A percentile compares a stretch with the other conserved stretches of the same genome.
phyloP scores from a whole-genome alignment of 768 basidiomycete genomes.

The Glaciozyma martinii region DNA sequence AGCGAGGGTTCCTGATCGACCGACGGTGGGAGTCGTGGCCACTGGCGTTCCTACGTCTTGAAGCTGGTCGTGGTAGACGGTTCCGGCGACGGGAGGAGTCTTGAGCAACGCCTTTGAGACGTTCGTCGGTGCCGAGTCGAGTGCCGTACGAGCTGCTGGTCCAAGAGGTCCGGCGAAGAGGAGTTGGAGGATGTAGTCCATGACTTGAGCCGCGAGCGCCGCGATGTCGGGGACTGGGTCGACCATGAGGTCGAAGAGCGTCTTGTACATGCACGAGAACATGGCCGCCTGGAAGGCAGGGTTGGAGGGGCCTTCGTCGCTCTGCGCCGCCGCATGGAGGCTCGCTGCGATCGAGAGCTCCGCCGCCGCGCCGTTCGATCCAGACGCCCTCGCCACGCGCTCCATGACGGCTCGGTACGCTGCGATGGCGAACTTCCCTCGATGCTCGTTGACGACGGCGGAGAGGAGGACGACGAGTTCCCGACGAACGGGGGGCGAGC shows the following conservation, averaged over 20 bases:
- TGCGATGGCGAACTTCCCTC: constrained; percentile 89
- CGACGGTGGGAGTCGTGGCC: neutral
- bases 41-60: neutral
- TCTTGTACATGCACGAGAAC: constrained; percentile 66
- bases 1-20: neutral
- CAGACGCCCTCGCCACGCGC: constrained; percentile 42
- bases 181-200: constrained; percentile 85
- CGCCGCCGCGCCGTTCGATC: neutral
- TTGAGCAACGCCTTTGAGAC: constrained; percentile 23
- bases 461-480: constrained; percentile 85
- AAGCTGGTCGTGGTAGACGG: constrained; percentile 9
- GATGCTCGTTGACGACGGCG: constrained; percentile 89
- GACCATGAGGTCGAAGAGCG: constrained; percentile 77
- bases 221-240: constrained; percentile 92
- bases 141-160: constrained; percentile 21
- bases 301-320: constrained; percentile 26
- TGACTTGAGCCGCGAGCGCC: constrained; percentile 75
- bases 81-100: constrained; percentile 9
- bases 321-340: constrained; percentile 25
- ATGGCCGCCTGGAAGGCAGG: constrained; percentile 46
- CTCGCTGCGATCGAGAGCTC: constrained; percentile 25
- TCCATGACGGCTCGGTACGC: constrained; percentile 97
- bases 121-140: constrained; percentile 10
- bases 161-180: constrained; percentile 44
- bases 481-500: constrained; percentile 91